A percentile compares a stretch with the other conserved stretches of the same genome.
Conservation (phyloP, 495 filamentous ascomycete species). For the Penicillium salamii region DNA sequence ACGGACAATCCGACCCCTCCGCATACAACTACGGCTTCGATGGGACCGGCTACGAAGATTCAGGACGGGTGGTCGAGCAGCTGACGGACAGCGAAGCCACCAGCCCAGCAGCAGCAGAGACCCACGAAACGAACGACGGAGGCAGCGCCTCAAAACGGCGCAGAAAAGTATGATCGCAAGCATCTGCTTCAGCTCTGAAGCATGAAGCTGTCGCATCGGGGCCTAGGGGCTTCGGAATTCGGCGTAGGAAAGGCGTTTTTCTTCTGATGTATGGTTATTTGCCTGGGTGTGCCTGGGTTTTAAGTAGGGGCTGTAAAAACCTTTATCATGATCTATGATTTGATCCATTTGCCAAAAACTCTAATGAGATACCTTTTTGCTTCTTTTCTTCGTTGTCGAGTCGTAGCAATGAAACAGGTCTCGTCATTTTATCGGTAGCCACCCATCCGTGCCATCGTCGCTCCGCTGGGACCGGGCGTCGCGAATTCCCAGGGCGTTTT, state of each 20-base stretch:
- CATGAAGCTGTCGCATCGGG: neutral
- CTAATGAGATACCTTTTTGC: conserved; percentile 9
- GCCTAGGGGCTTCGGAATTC: neutral
- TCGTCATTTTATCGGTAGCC: neutral
- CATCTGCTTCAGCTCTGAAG: neutral
- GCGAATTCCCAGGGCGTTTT: neutral
- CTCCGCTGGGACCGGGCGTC: neutral
- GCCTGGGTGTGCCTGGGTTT: neutral
- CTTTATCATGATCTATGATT: conserved; percentile 4
- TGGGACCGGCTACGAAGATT: conserved; percentile 26
- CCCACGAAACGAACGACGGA: conserved; percentile 13
- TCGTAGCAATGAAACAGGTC: neutral
- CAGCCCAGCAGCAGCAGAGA: conserved; percentile 36
- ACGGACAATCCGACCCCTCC: conserved; percentile 20
- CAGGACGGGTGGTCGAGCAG: conserved; percentile 41
- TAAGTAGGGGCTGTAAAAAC: neutral
- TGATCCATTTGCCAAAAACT: neutral
- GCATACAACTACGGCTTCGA: conserved; percentile 33
- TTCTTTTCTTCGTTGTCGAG: neutral
- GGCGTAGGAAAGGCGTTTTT: conserved; percentile 4
- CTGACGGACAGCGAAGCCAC: conserved; percentile 48
- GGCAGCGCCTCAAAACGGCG: conserved; percentile 37
- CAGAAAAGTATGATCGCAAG: conserved; percentile 35
- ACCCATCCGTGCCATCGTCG: neutral
- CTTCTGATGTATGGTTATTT: neutral